These are phyloP conservation scores for Trichoderma orchidacearum DNA, from an alignment of 495 filamentous ascomycete species.

Conservation along the genomic window DNA sequence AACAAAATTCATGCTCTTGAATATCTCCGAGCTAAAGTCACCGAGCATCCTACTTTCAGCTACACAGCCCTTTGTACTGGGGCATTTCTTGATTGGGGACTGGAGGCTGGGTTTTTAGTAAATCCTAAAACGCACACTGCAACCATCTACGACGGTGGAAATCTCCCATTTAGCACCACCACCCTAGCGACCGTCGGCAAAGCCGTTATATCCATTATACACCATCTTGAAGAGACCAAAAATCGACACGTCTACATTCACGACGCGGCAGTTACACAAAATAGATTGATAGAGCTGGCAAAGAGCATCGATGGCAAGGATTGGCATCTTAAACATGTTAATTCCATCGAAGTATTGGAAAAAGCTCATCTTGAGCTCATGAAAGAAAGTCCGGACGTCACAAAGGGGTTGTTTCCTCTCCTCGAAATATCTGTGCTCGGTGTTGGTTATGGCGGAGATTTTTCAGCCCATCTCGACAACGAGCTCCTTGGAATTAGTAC, in stretches of 20 bases:
- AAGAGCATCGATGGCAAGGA: conserved; percentile 7
- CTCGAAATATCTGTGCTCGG: not conserved
- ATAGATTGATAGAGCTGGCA: conserved; percentile 23
- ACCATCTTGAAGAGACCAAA: conserved; percentile 32
- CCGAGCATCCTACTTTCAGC: conserved; percentile 18
- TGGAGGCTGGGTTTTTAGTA: conserved; percentile 23
- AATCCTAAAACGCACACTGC: conserved; percentile 19
- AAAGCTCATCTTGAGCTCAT: not conserved
- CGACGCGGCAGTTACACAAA: conserved; percentile 23
- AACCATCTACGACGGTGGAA: conserved; percentile 31
- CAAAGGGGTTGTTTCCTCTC: not conserved
- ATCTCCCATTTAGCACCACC: conserved; percentile 24
- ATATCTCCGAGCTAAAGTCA: conserved; percentile 21
- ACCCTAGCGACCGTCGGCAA: conserved; percentile 24
- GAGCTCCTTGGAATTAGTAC: not conserved
- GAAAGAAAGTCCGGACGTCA: not conserved
- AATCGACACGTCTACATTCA: conserved; percentile 32
- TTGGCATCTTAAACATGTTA: not conserved
- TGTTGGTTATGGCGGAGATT: not conserved
- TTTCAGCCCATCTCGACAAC: not conserved
- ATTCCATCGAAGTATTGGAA: not conserved
- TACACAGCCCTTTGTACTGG: conserved; percentile 32
- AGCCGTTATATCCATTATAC: conserved; percentile 26
- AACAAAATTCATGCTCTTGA: conserved; percentile 25
- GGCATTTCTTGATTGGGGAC: conserved; percentile 33